Conservation (phyloP, 2,329 filamentous ascomycete species). For the Alternaria arbusti region DNA sequence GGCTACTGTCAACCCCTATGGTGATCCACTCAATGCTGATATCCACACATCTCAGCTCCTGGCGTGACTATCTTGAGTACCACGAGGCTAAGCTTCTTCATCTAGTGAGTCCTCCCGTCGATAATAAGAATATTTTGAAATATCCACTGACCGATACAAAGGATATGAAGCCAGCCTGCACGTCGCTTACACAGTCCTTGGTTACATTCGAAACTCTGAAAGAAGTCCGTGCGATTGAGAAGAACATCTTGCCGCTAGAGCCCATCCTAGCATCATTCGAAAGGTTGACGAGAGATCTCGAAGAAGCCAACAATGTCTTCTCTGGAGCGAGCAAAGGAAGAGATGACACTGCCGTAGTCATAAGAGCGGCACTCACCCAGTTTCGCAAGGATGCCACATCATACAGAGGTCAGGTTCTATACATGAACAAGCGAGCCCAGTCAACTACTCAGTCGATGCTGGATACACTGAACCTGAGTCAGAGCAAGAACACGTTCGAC, state of each 20-base stretch:
- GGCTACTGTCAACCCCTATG: background rate
- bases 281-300: background rate
- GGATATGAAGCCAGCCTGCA: background rate
- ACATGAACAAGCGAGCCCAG: background rate
- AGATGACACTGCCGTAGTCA: background rate
- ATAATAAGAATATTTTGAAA: background rate
- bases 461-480: background rate
- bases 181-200: background rate
- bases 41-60: background rate
- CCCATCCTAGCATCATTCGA: background rate
- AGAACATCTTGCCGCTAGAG: background rate
- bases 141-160: background rate
- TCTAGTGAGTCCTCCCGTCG: background rate
- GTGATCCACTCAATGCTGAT: background rate
- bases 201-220: background rate
- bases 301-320: background rate
- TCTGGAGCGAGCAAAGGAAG: accelerated
- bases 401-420: background rate
- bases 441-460: background rate
- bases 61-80: background rate
- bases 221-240: background rate
- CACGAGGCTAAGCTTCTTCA: background rate
- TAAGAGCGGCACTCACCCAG: background rate
- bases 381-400: background rate
- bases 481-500: background rate